phyloP scores from a whole-genome alignment of 306 rosid species.

The Sicyos edulis region DNA sequence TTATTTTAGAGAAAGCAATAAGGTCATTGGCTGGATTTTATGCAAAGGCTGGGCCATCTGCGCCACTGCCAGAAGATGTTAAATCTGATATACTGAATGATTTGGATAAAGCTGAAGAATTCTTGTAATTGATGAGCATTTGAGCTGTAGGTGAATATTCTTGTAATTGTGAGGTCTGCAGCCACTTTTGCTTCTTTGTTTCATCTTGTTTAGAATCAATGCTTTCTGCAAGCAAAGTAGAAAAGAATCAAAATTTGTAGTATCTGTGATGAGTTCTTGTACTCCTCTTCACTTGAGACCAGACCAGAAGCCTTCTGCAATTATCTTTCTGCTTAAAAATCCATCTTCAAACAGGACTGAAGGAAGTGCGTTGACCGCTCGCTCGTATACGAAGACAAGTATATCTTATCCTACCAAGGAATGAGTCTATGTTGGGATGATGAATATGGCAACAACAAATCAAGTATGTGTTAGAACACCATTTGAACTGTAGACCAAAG shows the following conservation, averaged over 20 bases:
- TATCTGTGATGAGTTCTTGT: neutral
- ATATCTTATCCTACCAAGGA: neutral
- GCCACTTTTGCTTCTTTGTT: neutral
- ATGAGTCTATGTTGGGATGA: neutral
- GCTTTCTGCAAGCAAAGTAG: neutral
- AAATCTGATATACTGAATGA: conserved; percentile 67
- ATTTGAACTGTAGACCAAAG: conserved; percentile 62
- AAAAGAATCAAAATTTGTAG: neutral
- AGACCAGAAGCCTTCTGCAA: neutral
- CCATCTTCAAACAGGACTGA: neutral
- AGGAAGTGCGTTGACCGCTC: neutral
- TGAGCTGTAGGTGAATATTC: neutral
- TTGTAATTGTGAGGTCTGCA: neutral
- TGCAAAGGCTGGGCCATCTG: conserved; percentile 87
- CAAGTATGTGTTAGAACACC: conserved; percentile 77
- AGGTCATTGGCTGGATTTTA: conserved; percentile 77
- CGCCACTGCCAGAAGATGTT: conserved; percentile 54
- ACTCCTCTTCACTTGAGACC: neutral
- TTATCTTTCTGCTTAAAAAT: conserved; percentile 1
- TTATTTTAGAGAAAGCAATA: conserved; percentile 63
- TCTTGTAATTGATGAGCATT: conserved; percentile 2
- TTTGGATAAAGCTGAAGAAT: conserved; percentile 57
- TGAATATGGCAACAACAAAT: conserved; percentile 4
- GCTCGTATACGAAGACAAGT: neutral
- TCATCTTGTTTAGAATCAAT: neutral